Base-by-base conservation (phyloP, 106 monocot species). In the Agapanthus africanus region DNA sequence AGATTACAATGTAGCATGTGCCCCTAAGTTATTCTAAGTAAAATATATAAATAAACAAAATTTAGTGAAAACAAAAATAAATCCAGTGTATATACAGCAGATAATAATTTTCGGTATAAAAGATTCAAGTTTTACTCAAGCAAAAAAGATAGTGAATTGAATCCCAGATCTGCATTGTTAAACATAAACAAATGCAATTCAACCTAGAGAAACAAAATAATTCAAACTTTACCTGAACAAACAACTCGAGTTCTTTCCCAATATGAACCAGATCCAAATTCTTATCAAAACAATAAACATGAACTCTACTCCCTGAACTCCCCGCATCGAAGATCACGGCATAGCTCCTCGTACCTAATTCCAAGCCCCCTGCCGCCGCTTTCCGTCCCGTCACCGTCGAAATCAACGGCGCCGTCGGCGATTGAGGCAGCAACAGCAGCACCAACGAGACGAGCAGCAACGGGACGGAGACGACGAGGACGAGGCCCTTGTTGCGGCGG, bases 321-420 rank as follows among this genome's bases (percentile, higher is more conserved):
- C 93, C 93, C 0, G 93, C 93, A 18, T 93, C 93, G 34, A 93
- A 93, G 11, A 93, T 81, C 52, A 93, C 93, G 1, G 86, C 93
- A 64, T 93, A 93, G 25, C 68, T 90, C 73, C 59, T 75, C 37
- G 72, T 69, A 7, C 44, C 78, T 8, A 54, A 34, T 8, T 77
- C 75, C 33, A 28, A 60, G 36, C 40, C 52, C n/a, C n/a, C n/a
- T n/a, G n/a, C n/a, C n/a, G n/a, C n/a, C n/a, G n/a, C n/a, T 79
- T 82, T 87, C 37, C 87, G 66, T 7, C 83, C 38, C 21, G 34
- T 31, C 42, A 44, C 16, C n/a, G n/a, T n/a, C n/a, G n/a, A n/a
- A n/a, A n/a, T n/a, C 42, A 66, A 27, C 39, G 69, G 38, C 11
- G 63, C 28, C 9, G 70, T 31, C 19, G 69, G 71, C n/a, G 73